phyloP scores from a whole-genome alignment of 1,284 basidiomycete genomes.

The Trichosporon sp. region DNA sequence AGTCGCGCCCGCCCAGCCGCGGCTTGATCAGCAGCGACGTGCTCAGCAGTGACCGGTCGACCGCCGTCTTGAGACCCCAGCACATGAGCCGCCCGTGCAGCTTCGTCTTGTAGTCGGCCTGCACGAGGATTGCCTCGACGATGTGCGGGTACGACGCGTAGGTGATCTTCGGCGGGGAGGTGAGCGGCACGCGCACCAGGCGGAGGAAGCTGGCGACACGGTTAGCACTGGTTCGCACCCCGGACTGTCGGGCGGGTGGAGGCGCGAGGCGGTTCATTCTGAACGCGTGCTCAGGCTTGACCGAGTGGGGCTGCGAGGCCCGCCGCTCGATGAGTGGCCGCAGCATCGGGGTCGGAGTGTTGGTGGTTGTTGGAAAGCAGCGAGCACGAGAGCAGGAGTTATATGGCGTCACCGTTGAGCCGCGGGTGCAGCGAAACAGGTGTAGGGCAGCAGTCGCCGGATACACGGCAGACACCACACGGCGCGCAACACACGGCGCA shows the following conservation, averaged over 20 bases:
- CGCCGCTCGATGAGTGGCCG: background rate
- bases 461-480: too few relatives aligned
- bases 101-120: background rate
- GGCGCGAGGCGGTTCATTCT: background rate
- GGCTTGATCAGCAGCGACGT: background rate
- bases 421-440: too few relatives aligned
- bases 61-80: background rate
- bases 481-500: background rate
- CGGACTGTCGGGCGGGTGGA: too few relatives aligned
- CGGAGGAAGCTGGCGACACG: background rate
- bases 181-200: background rate
- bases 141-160: background rate
- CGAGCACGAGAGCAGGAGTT: too few relatives aligned
- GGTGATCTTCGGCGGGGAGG: background rate
- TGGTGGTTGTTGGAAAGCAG: too few relatives aligned
- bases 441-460: too few relatives aligned
- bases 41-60: background rate
- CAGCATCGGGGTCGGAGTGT: background rate
- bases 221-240: background rate
- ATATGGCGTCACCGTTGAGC: too few relatives aligned
- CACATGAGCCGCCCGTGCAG: background rate
- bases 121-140: background rate
- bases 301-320: background rate
- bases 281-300: background rate
- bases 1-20: background rate